Percentiles rank a stretch among this genome's conserved stretches.
phyloP scores from a whole-genome alignment of 2,329 filamentous ascomycete genomes.

The Microdochium trichocladiopsis region DNA sequence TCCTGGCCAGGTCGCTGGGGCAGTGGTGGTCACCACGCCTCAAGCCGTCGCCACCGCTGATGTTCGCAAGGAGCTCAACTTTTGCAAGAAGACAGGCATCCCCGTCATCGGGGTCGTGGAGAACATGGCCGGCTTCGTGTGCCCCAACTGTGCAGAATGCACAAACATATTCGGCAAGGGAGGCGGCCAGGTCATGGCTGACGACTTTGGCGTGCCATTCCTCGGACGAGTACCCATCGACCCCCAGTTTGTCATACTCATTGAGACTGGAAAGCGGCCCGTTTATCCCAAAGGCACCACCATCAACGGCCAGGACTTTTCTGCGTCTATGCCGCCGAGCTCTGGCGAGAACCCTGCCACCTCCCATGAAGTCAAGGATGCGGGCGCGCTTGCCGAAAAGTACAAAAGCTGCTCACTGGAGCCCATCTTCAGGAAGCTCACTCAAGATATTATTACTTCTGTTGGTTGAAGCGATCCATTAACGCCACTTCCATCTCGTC shows the following conservation, averaged over 20 bases:
- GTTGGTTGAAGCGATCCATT: slow-evolving; percentile 13
- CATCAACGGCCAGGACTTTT: slow-evolving; percentile 50
- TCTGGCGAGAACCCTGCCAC: neutral
- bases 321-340: slow-evolving; percentile 9
- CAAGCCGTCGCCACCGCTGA: slow-evolving; percentile 91
- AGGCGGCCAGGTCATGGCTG: slow-evolving; percentile 82
- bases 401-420: slow-evolving; percentile 66
- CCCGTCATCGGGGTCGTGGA: slow-evolving; percentile 83
- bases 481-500: no score
- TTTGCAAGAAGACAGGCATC: slow-evolving; percentile 78
- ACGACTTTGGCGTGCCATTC: slow-evolving; percentile 77
- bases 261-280: slow-evolving; percentile 66
- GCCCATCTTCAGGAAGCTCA: slow-evolving; percentile 61
- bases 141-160: slow-evolving; percentile 72
- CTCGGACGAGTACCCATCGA: slow-evolving; percentile 87
- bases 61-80: slow-evolving; percentile 91
- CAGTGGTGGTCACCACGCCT: slow-evolving; percentile 92
- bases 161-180: slow-evolving; percentile 91
- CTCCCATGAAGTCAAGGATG: slow-evolving; percentile 19
- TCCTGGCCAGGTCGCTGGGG: slow-evolving; percentile 69
- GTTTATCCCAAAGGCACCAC: slow-evolving; percentile 63
- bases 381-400: slow-evolving; percentile 56
- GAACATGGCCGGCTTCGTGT: slow-evolving; percentile 95
- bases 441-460: slow-evolving; percentile 38
- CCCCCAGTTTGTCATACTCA: slow-evolving; percentile 78